These are phyloP conservation scores for Diaporthe citriasiana DNA, from an alignment of 2,329 filamentous ascomycete genomes.

Conservation along the genomic window DNA sequence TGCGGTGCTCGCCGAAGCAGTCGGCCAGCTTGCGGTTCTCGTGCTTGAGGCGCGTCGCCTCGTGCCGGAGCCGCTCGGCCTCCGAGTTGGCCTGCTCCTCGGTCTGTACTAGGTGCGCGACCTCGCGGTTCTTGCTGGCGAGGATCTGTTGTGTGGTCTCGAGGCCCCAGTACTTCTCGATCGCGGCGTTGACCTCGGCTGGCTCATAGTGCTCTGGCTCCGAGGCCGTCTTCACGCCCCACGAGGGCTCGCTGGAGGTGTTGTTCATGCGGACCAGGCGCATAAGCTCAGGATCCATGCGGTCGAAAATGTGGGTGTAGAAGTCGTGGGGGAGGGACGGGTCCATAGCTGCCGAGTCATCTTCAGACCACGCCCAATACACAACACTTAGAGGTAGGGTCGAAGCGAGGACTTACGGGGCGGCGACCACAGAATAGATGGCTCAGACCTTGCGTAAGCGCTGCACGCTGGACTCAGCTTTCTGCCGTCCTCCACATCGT, in stretches of 20 bases:
- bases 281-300: constrained; percentile 51
- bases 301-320: constrained; percentile 48
- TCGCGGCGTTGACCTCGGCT: constrained; percentile 42
- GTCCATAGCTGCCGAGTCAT: constrained; percentile 28
- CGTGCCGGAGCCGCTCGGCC: constrained; percentile 36
- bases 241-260: constrained; percentile 42
- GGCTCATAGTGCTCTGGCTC: constrained; percentile 19
- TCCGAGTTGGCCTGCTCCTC: constrained; percentile 32
- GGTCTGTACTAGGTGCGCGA: constrained; percentile 11
- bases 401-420: constrained; percentile 28
- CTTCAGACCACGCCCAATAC: constrained; percentile 45
- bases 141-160: constrained; percentile 27
- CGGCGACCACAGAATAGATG: constrained; percentile 38
- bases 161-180: constrained; percentile 40
- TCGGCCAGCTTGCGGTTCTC: constrained; percentile 40
- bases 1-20: constrained; percentile 32
- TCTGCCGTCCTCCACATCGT: constrained; percentile 46
- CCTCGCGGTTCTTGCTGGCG: constrained; percentile 28
- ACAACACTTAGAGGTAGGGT: constrained; percentile 38
- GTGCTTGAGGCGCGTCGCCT: constrained; percentile 32
- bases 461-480: constrained; percentile 37
- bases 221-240: constrained; percentile 16
- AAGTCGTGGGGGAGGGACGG: constrained; percentile 26
- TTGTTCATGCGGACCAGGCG: constrained; percentile 44
- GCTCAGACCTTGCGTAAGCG: constrained; percentile 35